Evolutionary conservation across 2,329 filamentous ascomycete genomes (phyloP), one percentile per base, ranked within the genome.

Genomic region (Pseudomassariella vexata): DNA sequence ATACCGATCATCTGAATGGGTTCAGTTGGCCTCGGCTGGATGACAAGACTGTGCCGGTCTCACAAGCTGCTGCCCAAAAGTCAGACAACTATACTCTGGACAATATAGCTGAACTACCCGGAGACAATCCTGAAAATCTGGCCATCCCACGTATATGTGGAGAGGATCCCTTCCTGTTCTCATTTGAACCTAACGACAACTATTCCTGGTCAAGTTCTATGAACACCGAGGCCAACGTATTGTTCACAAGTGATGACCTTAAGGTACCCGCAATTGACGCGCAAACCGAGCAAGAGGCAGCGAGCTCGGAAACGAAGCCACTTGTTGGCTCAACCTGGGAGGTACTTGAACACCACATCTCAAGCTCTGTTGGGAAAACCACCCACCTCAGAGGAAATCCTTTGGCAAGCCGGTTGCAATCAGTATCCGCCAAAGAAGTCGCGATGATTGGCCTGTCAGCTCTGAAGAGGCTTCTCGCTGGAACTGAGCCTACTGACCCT

Each of bases 281-380:
- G 23, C n/a, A 28, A 12, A 19, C 20, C 14, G 21, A 34, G 28
- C 6, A 24, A 6, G 24, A 19, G 15, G 36, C 36, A 5, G 46
- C 52, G 24, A 44, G 40, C 22, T 53, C 52, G 5, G 61, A 59
- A 34, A 46, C 53, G 12, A 55, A 57, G 40, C 49, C 58, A 3
- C 47, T 75, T 3, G 55, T 70, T n/a, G 49, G 44, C 5, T 56
- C 62, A 6, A 58, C 59, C 4, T 70, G 63, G 61, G 62, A 66
- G 30, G 48, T 63, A 5, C 48, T 76, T 16, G 52, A 63, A 21
- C 53, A 65, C 38, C 69, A 73, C 33, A 50, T 73, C 19, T 47
- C 55, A 6, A 59, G 53, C 2, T 73, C 71, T 1, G 47, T 62
- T 37, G 35, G 50, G 19, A 73, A 68, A 39, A 50, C 73, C 9